These are phyloP conservation scores for Chrysoporthe austroafricana DNA, from an alignment of 2,329 filamentous ascomycete genomes.

Conservation along the genomic window DNA sequence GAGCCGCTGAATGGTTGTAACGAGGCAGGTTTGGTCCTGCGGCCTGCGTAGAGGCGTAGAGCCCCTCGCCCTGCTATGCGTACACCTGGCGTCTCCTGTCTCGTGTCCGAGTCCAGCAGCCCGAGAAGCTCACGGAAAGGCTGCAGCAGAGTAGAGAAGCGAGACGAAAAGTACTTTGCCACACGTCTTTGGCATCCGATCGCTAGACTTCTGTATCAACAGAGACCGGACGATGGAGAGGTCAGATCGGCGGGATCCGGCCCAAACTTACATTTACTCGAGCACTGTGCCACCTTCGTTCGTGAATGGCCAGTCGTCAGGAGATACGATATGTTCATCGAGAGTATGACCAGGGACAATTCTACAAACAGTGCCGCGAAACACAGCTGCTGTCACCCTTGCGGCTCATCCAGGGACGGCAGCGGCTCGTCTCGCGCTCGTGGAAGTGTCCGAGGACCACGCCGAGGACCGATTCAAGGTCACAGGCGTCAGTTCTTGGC, in stretches of 20 bases:
- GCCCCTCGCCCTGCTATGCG: neutral
- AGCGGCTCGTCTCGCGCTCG: neutral
- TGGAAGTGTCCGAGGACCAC: neutral
- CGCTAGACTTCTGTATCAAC: neutral
- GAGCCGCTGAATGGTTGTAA: neutral
- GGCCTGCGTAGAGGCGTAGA: neutral
- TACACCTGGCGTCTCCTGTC: neutral
- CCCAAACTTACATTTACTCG: neutral
- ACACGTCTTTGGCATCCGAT: too few species aligned
- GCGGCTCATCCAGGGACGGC: neutral
- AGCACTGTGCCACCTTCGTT: neutral
- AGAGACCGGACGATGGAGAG: neutral
- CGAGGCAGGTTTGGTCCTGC: neutral
- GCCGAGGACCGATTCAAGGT: neutral
- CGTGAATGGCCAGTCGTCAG: neutral
- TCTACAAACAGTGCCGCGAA: neutral
- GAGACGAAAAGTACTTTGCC: neutral
- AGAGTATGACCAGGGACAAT: constrained; percentile 1
- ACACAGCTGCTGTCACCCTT: neutral
- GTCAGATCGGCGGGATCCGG: neutral
- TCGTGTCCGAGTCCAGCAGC: neutral
- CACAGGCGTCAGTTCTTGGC: neutral
- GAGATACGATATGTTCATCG: neutral
- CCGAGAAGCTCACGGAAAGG: neutral
- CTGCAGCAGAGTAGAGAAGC: neutral